Base-by-base conservation (phyloP, 2,329 filamentous ascomycete species). In the Fusarium pseudograminearum region DNA sequence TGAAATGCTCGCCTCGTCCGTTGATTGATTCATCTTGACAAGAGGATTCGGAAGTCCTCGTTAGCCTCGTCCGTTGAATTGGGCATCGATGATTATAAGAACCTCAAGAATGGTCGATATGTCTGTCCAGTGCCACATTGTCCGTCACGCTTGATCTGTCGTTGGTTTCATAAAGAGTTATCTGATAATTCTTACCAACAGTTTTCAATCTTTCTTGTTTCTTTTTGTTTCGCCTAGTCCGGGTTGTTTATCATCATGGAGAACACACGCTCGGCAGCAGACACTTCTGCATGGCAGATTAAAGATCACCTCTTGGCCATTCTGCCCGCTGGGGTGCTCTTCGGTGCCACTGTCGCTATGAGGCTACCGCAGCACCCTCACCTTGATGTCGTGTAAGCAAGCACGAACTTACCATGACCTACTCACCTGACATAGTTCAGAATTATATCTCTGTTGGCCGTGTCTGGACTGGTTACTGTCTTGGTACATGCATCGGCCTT, bases 311-410 rank as follows among this genome's bases (percentile, higher is more conserved):
- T 55, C 24, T 31, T 50, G 22, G 41, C 41, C 34, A 34, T 67
- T 22, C n/a, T 72, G 40, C 61, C 72, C 24, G 57, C 50, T 22
- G 70, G 72, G 15, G 56, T 57, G 31, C 57, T 74, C 11, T 57
- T 62, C 30, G 70, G 67, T 58, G 47, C 72, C 41, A 56, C 60
- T 22, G 20, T 73, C 22, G 62, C 63, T 18, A 41, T 74, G 30
- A 59, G 24, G 28, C 41, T 70, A 41, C 56, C 68, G 12, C 69
- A 51, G 30, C 46, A 67, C 47, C 54, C 42, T 50, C 45, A 53
- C 28, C 40, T 66, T 16, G 56, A 65, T 41, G 58, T 51, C 31
- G 61, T 65, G 72, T 74, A 67, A 72, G 72, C 51, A 24, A 24
- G 38, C 9, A 38, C 45, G 46, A 15, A 15, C 20, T 18, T 8